phyloP scores from a whole-genome alignment of 2,329 filamentous ascomycete genomes.

The Fusarium phyllophilum region DNA sequence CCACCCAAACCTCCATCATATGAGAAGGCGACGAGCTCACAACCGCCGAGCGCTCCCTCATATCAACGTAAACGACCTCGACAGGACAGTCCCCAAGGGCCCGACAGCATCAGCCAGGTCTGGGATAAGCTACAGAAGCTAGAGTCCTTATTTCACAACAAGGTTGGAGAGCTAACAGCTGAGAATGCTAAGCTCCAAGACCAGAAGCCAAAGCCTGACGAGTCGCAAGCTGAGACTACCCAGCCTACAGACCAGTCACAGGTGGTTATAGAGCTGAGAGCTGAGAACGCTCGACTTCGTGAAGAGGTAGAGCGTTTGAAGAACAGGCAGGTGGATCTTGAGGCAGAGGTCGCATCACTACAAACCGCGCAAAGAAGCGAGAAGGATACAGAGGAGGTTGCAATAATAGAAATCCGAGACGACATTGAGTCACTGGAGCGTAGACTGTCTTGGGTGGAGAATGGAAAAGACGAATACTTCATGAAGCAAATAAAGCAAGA shows the following conservation, averaged over 20 bases:
- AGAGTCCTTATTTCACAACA: not conserved
- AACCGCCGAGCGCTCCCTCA: not conserved
- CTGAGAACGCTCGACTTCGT: not conserved
- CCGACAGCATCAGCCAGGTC: not conserved
- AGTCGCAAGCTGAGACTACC: not conserved
- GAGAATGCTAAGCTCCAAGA: not conserved
- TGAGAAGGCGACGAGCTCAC: not conserved
- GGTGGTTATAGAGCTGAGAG: not conserved
- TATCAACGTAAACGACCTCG: not conserved
- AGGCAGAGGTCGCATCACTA: not conserved
- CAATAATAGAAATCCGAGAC: conserved; percentile 1
- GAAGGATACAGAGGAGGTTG: not conserved
- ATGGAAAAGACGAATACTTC: not conserved
- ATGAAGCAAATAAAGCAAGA: conserved; percentile 1
- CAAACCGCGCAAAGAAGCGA: not conserved
- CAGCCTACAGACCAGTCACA: not conserved
- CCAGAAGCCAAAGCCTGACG: not conserved
- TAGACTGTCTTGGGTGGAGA: not conserved
- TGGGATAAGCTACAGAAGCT: conserved; percentile 3
- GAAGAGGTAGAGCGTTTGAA: not conserved
- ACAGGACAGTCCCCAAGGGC: not conserved
- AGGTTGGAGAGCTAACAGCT: not conserved
- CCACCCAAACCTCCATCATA: not conserved
- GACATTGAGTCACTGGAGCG: not conserved
- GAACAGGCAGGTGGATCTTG: not conserved